Conservation (phyloP, 768 basidiomycete species). For the Suillus luteus region DNA sequence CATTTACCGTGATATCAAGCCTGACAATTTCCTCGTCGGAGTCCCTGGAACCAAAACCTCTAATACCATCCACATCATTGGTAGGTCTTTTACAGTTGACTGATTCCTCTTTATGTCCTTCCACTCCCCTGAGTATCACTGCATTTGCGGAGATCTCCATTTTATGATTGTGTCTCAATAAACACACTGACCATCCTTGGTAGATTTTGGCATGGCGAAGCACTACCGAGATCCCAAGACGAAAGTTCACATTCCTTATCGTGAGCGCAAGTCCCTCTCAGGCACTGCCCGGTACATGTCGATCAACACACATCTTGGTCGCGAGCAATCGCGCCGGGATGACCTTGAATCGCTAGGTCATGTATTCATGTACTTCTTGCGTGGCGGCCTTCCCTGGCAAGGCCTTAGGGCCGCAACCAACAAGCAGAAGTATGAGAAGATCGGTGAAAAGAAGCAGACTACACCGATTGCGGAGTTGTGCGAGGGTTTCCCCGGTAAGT, state of each 20-base stretch:
- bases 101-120: conserved; percentile 11
- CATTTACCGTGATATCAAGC: conserved; percentile 99
- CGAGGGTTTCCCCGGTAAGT: conserved; percentile 90
- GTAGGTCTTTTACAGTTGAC: conserved; percentile 44
- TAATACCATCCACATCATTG: conserved; percentile 85
- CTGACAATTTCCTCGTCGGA: conserved; percentile 98
- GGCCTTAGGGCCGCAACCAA: conserved; percentile 97
- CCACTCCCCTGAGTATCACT: conserved; percentile 9
- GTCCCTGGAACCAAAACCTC: conserved; percentile 90
- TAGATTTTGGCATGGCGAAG: conserved; percentile 99
- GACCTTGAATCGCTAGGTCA: conserved; percentile 97
- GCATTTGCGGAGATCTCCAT: background rate
- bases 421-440: conserved; percentile 99
- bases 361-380: conserved; percentile 99
- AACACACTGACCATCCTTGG: conserved; percentile 17
- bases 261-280: conserved; percentile 94
- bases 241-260: conserved; percentile 97
- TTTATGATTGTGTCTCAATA: background rate
- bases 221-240: conserved; percentile 99
- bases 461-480: conserved; percentile 91
- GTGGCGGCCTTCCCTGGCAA: conserved; percentile 97
- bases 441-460: conserved; percentile 98
- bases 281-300: conserved; percentile 99
- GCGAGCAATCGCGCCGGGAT: conserved; percentile 92
- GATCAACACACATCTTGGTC: conserved; percentile 97